Percentiles rank a stretch among this genome's conserved stretches.
Evolutionary conservation across 2,329 filamentous ascomycete species (phyloP).

Genomic region (Trichothecium roseum): DNA sequence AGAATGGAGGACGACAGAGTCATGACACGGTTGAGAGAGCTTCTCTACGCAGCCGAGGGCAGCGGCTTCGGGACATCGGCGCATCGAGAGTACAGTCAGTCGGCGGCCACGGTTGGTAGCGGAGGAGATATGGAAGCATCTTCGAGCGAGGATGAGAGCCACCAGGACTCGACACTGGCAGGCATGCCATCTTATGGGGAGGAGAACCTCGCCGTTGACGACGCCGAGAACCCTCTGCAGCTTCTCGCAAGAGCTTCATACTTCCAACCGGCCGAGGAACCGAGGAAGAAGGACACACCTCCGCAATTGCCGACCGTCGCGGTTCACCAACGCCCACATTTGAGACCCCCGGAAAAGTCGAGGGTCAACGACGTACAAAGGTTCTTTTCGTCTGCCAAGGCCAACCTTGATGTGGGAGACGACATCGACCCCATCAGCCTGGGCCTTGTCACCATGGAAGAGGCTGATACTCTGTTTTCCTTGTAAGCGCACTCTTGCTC

Average conservation of each 20-base stretch:
- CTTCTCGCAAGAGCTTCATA: constrained; percentile 64
- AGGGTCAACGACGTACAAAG: constrained; percentile 41
- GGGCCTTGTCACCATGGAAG: constrained; percentile 55
- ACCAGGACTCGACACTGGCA: constrained; percentile 12
- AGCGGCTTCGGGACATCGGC: constrained; percentile 8
- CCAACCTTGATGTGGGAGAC: constrained; percentile 50
- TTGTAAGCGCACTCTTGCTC: constrained; percentile 37
- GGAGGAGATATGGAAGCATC: constrained; percentile 19
- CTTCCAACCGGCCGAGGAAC: constrained; percentile 41
- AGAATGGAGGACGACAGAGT: constrained; percentile 34
- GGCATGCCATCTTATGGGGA: constrained; percentile 14
- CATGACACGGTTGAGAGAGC: constrained; percentile 29
- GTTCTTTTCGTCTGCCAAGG: constrained; percentile 57
- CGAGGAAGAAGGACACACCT: constrained; percentile 5
- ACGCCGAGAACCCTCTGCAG: constrained; percentile 66
- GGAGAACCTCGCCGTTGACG: constrained; percentile 53
- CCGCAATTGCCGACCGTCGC: not conserved
- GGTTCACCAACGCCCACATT: not conserved
- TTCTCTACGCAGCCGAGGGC: constrained; percentile 18
- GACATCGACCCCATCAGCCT: constrained; percentile 61
- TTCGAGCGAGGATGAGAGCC: constrained; percentile 19
- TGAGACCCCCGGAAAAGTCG: too few relatives aligned
- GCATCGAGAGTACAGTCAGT: constrained; percentile 6
- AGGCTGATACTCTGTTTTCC: constrained; percentile 52
- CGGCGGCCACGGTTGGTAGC: constrained; percentile 6